Conservation (phyloP, 371 early-diverging fungal genomes). For the Mucor lusitanicus region DNA sequence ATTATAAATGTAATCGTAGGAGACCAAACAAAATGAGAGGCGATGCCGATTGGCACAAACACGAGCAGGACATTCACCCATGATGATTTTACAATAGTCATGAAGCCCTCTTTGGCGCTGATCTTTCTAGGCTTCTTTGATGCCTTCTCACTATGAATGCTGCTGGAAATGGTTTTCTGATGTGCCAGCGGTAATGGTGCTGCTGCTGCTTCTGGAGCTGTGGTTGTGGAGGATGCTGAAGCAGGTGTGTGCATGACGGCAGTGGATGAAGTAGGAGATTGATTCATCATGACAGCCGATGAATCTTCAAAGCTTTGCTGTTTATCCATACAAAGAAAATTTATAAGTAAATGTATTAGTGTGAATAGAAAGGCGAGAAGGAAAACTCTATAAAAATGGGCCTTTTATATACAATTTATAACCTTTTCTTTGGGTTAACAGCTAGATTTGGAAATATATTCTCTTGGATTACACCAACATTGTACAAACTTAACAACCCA, state of each 20-base stretch:
- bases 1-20: slow-evolving; percentile 70
- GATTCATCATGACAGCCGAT: not conserved
- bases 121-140: slow-evolving; percentile 5
- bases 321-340: not conserved
- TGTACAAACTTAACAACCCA: not conserved
- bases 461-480: not conserved
- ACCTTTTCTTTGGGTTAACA: not conserved
- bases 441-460: not conserved
- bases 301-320: slow-evolving; percentile 1
- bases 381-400: not conserved
- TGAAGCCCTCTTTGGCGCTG: slow-evolving; percentile 29
- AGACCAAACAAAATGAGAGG: slow-evolving; percentile 64
- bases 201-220: no score
- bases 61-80: slow-evolving; percentile 69
- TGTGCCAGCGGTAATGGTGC: not conserved
- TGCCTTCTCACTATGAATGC: not conserved
- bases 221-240: not conserved
- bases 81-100: slow-evolving; percentile 54
- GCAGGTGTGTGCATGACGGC: not conserved
- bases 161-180: not conserved
- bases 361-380: not conserved
- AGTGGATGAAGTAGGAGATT: slow-evolving; percentile 3
- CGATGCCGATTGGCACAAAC: slow-evolving; percentile 80
- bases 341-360: not conserved
- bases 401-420: slow-evolving; percentile 1